A percentile compares a stretch with the other conserved stretches of the same genome.
These are phyloP conservation scores for Mimosa pudica DNA, from an alignment of 306 rosid species.

Conservation along the genomic window DNA sequence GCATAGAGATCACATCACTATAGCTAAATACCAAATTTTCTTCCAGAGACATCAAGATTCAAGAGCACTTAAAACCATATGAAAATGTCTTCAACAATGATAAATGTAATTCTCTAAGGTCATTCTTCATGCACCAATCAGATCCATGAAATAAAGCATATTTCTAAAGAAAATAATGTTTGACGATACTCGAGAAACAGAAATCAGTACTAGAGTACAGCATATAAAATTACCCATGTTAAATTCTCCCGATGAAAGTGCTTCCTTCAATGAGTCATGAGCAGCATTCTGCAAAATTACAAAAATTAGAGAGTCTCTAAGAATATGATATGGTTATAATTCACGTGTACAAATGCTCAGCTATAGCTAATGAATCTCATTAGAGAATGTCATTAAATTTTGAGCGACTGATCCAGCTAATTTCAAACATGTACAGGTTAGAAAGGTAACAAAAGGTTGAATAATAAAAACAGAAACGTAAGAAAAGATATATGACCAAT, in stretches of 20 bases:
- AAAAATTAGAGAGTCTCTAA: conserved; percentile 30
- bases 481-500: not conserved
- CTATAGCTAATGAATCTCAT: conserved; percentile 11
- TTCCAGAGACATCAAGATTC: conserved; percentile 5
- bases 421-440: conserved; percentile 13
- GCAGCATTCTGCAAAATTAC: conserved; percentile 81
- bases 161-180: conserved; percentile 9
- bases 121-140: conserved; percentile 15
- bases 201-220: conserved; percentile 18
- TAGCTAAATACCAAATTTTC: not conserved
- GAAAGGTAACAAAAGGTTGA: conserved; percentile 7
- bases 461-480: too few relatives aligned
- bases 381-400: not conserved
- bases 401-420: conserved; percentile 16
- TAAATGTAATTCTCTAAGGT: not conserved
- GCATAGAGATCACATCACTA: conserved; percentile 12
- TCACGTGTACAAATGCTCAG: conserved; percentile 24
- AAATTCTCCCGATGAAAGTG: conserved; percentile 54
- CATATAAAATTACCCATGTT: conserved; percentile 53
- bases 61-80: not conserved
- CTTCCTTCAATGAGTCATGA: conserved; percentile 76
- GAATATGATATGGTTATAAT: conserved; percentile 15
- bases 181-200: conserved; percentile 10
- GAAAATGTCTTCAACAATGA: not conserved
- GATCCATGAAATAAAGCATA: conserved; percentile 9